These are phyloP conservation scores for Aspergillus brunneoviolaceus DNA, from an alignment of 2,329 filamentous ascomycete genomes.

Conservation along the genomic window DNA sequence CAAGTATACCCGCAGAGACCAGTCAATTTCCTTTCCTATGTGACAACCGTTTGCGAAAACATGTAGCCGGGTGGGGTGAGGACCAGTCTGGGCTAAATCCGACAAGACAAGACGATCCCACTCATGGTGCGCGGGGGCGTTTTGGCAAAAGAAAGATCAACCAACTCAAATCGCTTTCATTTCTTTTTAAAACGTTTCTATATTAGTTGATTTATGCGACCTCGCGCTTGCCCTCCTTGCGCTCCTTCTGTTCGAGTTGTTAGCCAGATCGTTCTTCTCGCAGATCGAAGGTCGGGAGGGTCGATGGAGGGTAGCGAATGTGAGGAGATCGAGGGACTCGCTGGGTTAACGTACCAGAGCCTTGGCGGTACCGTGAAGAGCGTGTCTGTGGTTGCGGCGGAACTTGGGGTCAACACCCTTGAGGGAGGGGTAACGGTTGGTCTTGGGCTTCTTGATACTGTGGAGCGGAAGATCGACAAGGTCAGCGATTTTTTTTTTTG, in stretches of 20 bases:
- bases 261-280: conserved; percentile 25
- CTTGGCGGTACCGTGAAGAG: conserved; percentile 97
- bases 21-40: conserved; percentile 24
- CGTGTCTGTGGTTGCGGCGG: conserved; percentile 99
- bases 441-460: conserved; percentile 99
- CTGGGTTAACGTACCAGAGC: conserved; percentile 72
- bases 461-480: conserved; percentile 14
- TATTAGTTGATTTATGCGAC: conserved; percentile 62
- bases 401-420: conserved; percentile 99
- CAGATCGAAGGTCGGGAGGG: neutral
- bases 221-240: conserved; percentile 93
- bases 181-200: conserved; percentile 29
- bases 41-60: conserved; percentile 21
- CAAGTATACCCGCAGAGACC: conserved; percentile 16
- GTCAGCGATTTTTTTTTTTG: conserved; percentile 24
- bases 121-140: conserved; percentile 24
- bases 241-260: conserved; percentile 74
- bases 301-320: neutral
- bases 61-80: conserved; percentile 11
- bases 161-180: conserved; percentile 36
- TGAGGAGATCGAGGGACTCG: neutral
- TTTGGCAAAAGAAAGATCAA: conserved; percentile 25
- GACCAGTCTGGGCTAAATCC: conserved; percentile 20
- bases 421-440: conserved; percentile 95
- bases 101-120: neutral